These are phyloP conservation scores for Sporothrix phasma DNA, from an alignment of 2,329 filamentous ascomycete species.

Conservation along the genomic window DNA sequence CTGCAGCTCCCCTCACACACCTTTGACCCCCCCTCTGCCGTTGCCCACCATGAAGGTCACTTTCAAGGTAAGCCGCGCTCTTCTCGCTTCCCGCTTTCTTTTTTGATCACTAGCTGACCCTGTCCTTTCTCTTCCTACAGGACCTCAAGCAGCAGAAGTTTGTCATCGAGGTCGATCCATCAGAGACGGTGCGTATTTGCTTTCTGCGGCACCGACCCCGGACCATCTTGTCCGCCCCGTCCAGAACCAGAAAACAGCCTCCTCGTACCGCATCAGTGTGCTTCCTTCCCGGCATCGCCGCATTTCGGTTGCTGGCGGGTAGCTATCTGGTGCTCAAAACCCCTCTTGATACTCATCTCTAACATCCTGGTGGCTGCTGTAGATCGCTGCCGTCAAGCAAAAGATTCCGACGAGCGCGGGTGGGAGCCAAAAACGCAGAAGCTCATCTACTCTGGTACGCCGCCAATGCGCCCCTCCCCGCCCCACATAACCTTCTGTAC, in stretches of 20 bases:
- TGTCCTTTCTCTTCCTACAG: slow-evolving; percentile 37
- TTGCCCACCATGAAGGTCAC: slow-evolving; percentile 57
- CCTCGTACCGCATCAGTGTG: not conserved
- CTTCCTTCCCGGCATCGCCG: not conserved
- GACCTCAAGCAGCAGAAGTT: slow-evolving; percentile 99
- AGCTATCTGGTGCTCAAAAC: not conserved
- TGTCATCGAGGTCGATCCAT: slow-evolving; percentile 85
- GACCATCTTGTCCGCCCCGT: not conserved
- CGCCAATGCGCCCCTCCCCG: not conserved
- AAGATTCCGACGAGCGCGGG: slow-evolving; percentile 89
- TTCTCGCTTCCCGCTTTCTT: not conserved
- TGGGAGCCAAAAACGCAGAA: slow-evolving; percentile 89
- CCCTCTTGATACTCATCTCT: not conserved
- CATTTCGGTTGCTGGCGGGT: not conserved
- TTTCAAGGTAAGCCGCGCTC: slow-evolving; percentile 43
- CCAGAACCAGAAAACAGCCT: not conserved
- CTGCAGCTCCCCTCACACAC: slow-evolving; percentile 2
- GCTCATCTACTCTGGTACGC: slow-evolving; percentile 91
- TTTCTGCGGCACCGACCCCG: not conserved
- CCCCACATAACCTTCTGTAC: not conserved
- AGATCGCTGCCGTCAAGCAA: slow-evolving; percentile 87
- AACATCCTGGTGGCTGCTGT: not conserved
- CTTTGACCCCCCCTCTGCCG: not conserved
- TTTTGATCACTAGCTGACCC: too few species aligned
- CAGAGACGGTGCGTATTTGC: slow-evolving; percentile 63